Conservation (phyloP, 2,329 filamentous ascomycete genomes). For the Aspergillus quadrilineatus region DNA sequence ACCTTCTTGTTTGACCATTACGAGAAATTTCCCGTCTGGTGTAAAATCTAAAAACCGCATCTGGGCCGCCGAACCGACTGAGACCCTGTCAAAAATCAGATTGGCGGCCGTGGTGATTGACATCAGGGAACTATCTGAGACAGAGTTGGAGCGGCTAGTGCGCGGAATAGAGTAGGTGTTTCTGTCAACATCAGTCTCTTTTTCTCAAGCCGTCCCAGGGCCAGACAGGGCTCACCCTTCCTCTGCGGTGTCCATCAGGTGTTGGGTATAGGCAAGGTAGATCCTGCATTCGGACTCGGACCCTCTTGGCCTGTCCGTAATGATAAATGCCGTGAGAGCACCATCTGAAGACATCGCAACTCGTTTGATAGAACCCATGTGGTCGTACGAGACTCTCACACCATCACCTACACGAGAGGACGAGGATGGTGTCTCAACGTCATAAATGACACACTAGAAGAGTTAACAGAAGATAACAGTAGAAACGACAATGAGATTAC, state of each 20-base stretch:
- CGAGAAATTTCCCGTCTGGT: conserved; percentile 11
- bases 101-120: conserved; percentile 9
- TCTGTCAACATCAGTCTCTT: neutral
- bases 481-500: neutral
- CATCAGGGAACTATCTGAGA: conserved; percentile 5
- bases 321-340: conserved; percentile 10
- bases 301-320: neutral
- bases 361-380: conserved; percentile 17
- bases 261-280: conserved; percentile 16
- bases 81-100: conserved; percentile 1
- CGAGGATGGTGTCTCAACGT: neutral
- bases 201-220: neutral
- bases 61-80: conserved; percentile 6
- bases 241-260: conserved; percentile 11
- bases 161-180: neutral
- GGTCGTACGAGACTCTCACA: conserved; percentile 3
- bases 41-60: conserved; percentile 16
- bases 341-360: conserved; percentile 19
- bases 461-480: neutral
- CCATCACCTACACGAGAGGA: neutral
- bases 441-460: conserved; percentile 16
- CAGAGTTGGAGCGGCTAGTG: conserved; percentile 15
- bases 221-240: conserved; percentile 6
- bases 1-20: conserved; percentile 12
- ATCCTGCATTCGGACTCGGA: conserved; percentile 5